Base-by-base conservation (phyloP, 768 basidiomycete genomes). In the Calocybe cyanea region DNA sequence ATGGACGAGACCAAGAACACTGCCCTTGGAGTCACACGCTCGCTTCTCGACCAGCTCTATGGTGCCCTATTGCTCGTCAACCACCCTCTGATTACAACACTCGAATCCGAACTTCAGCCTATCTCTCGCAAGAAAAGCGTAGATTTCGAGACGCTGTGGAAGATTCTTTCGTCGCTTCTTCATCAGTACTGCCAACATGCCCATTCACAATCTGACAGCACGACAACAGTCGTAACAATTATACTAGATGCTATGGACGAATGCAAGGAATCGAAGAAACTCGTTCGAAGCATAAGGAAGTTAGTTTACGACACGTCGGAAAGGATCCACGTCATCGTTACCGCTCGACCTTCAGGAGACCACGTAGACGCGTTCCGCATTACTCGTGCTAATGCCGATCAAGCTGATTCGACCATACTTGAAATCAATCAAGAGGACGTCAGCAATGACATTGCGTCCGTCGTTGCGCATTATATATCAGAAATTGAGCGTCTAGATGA, bases 161-260 rank as follows among this genome's bases (percentile, higher is more conserved):
- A n/a, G n/a, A n/a, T n/a, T n/a, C n/a, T n/a, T n/a, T n/a, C n/a
- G n/a, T n/a, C n/a, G n/a, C n/a, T n/a, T n/a, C n/a, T n/a, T n/a
- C n/a, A n/a, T n/a, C n/a, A n/a, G n/a, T n/a, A n/a, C n/a, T n/a
- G n/a, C n/a, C n/a, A n/a, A n/a, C n/a, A n/a, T n/a, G n/a, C n/a
- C n/a, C n/a, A n/a, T n/a, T n/a, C n/a, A n/a, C n/a, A n/a, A n/a
- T n/a, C n/a, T n/a, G 11, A 14, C 3, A 31, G 15, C 9, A 5
- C 13, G 7, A 2, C 9, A 25, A 5, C 33, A 13, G 18, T n/a
- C 10, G n/a, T 34, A 13, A 37, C 17, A 14, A 14, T 45, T 8
- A 37, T 45, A 5, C 19, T 45, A 31, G 43, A 45, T 19, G 43
- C 43, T 8, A 36, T 45, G 34, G 43, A 45, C n/a, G 43, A 45